Evolutionary conservation across 768 basidiomycete genomes (phyloP).

Genomic region (Termitomyces sp.): DNA sequence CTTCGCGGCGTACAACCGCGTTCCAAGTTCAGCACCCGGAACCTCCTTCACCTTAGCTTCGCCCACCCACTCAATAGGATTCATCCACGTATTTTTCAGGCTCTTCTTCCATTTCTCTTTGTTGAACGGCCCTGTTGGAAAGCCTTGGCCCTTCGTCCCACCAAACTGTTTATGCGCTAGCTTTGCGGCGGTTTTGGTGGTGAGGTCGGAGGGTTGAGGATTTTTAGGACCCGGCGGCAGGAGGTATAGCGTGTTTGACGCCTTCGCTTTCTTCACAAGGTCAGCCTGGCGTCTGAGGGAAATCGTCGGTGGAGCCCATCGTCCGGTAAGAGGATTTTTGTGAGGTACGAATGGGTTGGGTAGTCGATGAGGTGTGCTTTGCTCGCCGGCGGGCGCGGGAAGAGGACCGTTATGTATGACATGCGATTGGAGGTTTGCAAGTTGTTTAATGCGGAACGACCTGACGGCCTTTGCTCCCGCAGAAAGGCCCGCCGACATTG

Average conservation of each 20-base stretch:
- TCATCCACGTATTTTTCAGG: slow-evolving; percentile 24
- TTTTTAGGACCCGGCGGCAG: slow-evolving; percentile 69
- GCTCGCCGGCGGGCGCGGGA: slow-evolving; percentile 18
- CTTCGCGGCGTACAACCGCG: slow-evolving; percentile 68
- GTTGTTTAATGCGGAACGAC: slow-evolving; percentile 43
- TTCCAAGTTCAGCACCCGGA: slow-evolving; percentile 51
- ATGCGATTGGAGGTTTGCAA: slow-evolving; percentile 26
- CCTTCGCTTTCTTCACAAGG: slow-evolving; percentile 68
- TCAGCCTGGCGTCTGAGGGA: slow-evolving; percentile 78
- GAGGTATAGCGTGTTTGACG: slow-evolving; percentile 46
- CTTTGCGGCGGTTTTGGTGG: background rate
- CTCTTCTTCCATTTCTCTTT: slow-evolving; percentile 5
- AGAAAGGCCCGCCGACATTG: slow-evolving; percentile 12
- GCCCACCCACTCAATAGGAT: slow-evolving; percentile 40
- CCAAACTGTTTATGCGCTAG: slow-evolving; percentile 8
- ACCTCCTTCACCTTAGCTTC: slow-evolving; percentile 37
- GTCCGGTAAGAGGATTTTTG: slow-evolving; percentile 52
- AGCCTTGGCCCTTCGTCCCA: background rate
- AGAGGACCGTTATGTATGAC: slow-evolving; percentile 37
- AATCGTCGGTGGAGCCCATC: slow-evolving; percentile 68
- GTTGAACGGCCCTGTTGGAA: slow-evolving; percentile 2
- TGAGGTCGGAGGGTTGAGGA: slow-evolving; percentile 6
- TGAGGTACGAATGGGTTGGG: slow-evolving; percentile 73
- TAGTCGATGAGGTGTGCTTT: slow-evolving; percentile 23
- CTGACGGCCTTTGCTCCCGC: slow-evolving; percentile 27